Base-by-base conservation (phyloP, 306 rosid genomes). In the Trifolium pratense region DNA sequence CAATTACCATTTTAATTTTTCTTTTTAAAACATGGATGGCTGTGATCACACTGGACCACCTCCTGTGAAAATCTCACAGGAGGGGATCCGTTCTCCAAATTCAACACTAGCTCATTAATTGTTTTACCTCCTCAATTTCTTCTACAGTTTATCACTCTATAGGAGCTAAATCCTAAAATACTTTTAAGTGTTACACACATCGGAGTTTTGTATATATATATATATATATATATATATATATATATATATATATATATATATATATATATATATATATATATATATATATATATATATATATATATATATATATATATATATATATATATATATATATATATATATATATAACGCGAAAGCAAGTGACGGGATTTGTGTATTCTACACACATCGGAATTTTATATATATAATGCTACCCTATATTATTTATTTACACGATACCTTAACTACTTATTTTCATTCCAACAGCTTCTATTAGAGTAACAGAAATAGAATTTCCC, bases 401-500 rank as follows among this genome's bases (percentile, higher is more conserved):
- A 1, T 10, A 40, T 4, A 40, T n/a, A n/a, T n/a, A n/a, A n/a
- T 37, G 8, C 7, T 4, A 56, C 32, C 61, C 32, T 55, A 21
- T 21, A 18, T 55, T 55, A 7, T 58, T 13, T 26, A 60, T 60
- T 31, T 31, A 31, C 66, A 60, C 9, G 40, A 34, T 62, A 34
- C 25, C 9, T 5, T 32, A 34, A 62, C 68, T 36, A 62, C 46
- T 16, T 62, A 36, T 5, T 62, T 59, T 32, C 13, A 62, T 62
- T 37, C 31, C 20, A 39, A 20, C 51, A 39, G 12, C 34, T 57
- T 77, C 25, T 21, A n/a, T 49, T 20, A 16, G 21, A 76, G 71
- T 26, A 57, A 61, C 57, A 68, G 58, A 57, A 20, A 46, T 13
- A 53, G 21, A 51, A 66, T 63, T 48, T 49, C 75, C 68, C 88